phyloP scores from a whole-genome alignment of 2,329 filamentous ascomycete genomes.

The Aureobasidium melanogenum region DNA sequence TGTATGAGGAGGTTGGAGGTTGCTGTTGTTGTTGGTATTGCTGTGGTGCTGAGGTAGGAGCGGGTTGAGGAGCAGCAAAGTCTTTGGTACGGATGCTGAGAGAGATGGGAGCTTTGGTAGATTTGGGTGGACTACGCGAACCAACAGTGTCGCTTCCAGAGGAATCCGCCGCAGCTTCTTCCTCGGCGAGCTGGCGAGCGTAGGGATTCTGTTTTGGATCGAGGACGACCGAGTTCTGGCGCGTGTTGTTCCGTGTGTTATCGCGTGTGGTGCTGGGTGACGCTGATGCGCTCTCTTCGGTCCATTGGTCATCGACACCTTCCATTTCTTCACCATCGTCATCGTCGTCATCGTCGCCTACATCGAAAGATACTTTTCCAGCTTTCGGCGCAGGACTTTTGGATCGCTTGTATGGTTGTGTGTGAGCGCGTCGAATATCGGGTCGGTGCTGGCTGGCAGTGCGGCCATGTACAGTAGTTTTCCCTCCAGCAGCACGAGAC shows the following conservation, averaged over 20 bases:
- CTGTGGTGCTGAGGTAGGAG: neutral
- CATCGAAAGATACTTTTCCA: conserved; percentile 34
- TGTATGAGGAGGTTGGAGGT: conserved; percentile 3
- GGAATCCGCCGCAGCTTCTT: neutral
- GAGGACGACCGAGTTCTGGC: conserved; percentile 17
- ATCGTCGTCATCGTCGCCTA: conserved; percentile 23
- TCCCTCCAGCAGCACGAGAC: conserved; percentile 26
- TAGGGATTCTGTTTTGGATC: conserved; percentile 14
- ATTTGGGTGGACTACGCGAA: neutral
- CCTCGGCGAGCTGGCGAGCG: neutral
- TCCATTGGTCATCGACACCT: conserved; percentile 17
- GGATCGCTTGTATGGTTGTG: conserved; percentile 18
- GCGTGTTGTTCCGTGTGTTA: conserved; percentile 16
- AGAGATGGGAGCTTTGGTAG: neutral
- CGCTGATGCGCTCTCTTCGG: conserved; percentile 17
- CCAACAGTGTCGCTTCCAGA: neutral
- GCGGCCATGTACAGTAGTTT: conserved; percentile 24
- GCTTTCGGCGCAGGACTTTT: conserved; percentile 24
- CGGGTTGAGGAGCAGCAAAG: conserved; percentile 4
- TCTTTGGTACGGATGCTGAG: conserved; percentile 2
- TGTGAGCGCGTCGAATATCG: conserved; percentile 11
- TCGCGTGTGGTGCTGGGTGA: conserved; percentile 16
- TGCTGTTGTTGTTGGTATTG: neutral
- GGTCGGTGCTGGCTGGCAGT: conserved; percentile 11
- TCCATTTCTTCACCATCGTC: conserved; percentile 17